A percentile compares a stretch with the other conserved stretches of the same genome.
Evolutionary conservation across 2,329 filamentous ascomycete genomes (phyloP).

Genomic region (Epichloe typhina): DNA sequence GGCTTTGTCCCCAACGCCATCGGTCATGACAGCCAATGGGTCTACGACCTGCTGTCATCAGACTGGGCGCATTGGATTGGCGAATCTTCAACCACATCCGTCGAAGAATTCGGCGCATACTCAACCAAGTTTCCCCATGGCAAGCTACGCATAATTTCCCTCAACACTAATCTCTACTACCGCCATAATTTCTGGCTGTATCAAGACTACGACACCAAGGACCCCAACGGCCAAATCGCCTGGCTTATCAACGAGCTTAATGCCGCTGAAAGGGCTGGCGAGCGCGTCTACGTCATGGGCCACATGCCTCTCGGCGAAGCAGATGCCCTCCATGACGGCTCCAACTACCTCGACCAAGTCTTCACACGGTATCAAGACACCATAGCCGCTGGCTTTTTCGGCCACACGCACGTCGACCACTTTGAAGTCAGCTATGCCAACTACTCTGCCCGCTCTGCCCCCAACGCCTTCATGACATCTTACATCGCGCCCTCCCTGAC

Average conservation of each 20-base stretch:
- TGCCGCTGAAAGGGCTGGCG: constrained; percentile 34
- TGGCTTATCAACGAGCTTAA: constrained; percentile 42
- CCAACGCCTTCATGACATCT: constrained; percentile 34
- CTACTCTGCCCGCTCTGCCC: constrained; percentile 26
- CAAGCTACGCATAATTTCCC: constrained; percentile 43
- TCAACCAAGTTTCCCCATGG: constrained; percentile 28
- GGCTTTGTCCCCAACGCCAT: constrained; percentile 30
- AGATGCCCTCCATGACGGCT: constrained; percentile 39
- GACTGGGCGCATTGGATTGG: constrained; percentile 36
- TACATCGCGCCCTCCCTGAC: constrained; percentile 42
- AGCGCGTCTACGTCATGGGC: constrained; percentile 43
- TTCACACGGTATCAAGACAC: constrained; percentile 39
- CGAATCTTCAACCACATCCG: constrained; percentile 14
- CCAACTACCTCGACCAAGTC: constrained; percentile 39
- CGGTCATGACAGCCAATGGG: constrained; percentile 31
- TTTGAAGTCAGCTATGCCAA: constrained; percentile 42
- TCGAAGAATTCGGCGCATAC: constrained; percentile 33
- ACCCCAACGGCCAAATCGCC: constrained; percentile 36
- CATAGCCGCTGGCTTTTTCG: constrained; percentile 44
- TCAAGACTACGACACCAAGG: constrained; percentile 29
- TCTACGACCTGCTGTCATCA: constrained; percentile 34
- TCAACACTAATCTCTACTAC: constrained; percentile 47
- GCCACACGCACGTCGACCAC: constrained; percentile 43
- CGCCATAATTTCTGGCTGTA: constrained; percentile 42
- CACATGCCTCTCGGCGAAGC: constrained; percentile 40